Percentiles rank a stretch among this genome's conserved stretches.
phyloP scores from a whole-genome alignment of 371 early-diverging fungal species.

The Massospora cicadina region DNA sequence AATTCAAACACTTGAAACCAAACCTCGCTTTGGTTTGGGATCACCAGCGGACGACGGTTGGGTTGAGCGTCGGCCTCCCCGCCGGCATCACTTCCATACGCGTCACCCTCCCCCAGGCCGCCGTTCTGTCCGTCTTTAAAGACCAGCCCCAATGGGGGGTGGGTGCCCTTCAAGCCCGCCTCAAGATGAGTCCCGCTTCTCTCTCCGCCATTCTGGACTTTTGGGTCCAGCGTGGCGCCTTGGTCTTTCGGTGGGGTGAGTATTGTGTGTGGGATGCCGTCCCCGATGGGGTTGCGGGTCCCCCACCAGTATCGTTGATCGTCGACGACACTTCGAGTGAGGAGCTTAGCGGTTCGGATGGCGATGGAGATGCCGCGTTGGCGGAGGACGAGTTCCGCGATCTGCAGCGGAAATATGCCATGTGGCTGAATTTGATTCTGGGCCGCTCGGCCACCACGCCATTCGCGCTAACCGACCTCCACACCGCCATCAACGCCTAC shows the following conservation, averaged over 20 bases:
- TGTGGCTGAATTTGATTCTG: background rate
- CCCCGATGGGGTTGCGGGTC: background rate
- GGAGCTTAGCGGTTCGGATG: background rate
- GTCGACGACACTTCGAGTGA: background rate
- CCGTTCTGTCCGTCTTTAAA: background rate
- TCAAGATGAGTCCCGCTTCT: background rate
- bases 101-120: background rate
- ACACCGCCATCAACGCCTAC: background rate
- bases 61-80: background rate
- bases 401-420: background rate
- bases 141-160: background rate
- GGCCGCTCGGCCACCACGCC: background rate
- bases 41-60: background rate
- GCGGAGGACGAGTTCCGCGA: background rate
- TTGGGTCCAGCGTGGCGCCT: background rate
- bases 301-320: background rate
- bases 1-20: background rate
- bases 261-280: background rate
- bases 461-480: background rate
- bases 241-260: background rate
- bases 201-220: background rate
- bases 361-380: background rate
- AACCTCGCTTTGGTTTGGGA: background rate
- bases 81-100: background rate
- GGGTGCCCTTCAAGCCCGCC: background rate